Evolutionary conservation across 108 stramenopile species (phyloP), one percentile per base, ranked within the genome.

Genomic region (Cylindrotheca fusiformis): DNA sequence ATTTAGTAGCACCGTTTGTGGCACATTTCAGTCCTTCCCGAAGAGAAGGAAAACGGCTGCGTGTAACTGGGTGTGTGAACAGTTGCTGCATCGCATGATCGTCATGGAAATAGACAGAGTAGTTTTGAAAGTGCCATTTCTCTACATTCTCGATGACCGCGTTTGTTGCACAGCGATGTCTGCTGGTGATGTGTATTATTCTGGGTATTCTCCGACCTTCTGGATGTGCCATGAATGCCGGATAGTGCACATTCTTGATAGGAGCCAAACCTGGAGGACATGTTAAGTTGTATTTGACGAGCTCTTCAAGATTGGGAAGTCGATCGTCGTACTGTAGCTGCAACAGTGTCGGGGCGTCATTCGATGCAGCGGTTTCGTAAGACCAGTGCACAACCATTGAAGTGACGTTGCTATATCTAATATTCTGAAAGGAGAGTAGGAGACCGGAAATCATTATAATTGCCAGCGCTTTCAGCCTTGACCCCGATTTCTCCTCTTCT

Each of bases 91-190:
- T 55, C 22, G 85, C 88, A 8, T 46, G 66, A 65, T 90, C 88
- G 52, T 86, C 83, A 58, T 90, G 85, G 24, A 86, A 78, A 29
- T 69, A 79, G 28, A 85, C 65, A 26, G 79, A 68, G 55, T 85
- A 69, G 18, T 54, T 76, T 33, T 59, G 63, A 46, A 79, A 62
- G 0, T 62, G 67, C 87, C 88, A 89, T 48, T 52, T 23, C 0
- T 80, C 41, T 2, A 86, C 44, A 46, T 69, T 72, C 10, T 58
- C 28, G 1, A 41, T 50, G 48, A 86, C 63, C 5, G 26, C 23
- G 14, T 23, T 31, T 12, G 76, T 78, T 52, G 79, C 55, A 48
- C 84, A 84, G 14, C 81, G 71, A 24, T 64, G 67, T 68, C 80
- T 82, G 30, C 68, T 47, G 5, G 88, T 84, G 10, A 86, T 63